phyloP scores from a whole-genome alignment of 495 filamentous ascomycete species.

The Xylaria sp. region DNA sequence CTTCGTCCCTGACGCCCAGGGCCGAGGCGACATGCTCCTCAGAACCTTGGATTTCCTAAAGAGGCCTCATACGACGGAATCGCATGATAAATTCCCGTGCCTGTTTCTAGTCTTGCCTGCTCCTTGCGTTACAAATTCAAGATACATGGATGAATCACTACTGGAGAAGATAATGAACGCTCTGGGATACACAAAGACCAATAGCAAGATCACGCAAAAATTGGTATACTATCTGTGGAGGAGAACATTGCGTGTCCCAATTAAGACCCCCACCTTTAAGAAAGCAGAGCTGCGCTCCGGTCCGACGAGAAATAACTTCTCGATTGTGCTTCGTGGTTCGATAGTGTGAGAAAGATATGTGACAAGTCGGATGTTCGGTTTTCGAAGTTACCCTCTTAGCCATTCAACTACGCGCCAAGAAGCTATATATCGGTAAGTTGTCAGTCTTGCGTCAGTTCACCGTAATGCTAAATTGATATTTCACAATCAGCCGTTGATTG shows the following conservation, averaged over 20 bases:
- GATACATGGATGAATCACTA: slow-evolving; percentile 81
- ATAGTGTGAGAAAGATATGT: slow-evolving; percentile 25
- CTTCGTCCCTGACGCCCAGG: slow-evolving; percentile 79
- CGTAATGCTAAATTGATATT: slow-evolving; percentile 8
- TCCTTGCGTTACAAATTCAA: slow-evolving; percentile 88
- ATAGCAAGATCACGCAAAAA: slow-evolving; percentile 78
- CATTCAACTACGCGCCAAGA: background rate
- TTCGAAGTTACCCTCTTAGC: background rate
- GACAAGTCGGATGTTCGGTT: slow-evolving; percentile 6
- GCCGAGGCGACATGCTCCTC: slow-evolving; percentile 85
- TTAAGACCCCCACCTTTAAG: slow-evolving; percentile 37
- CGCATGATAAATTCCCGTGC: slow-evolving; percentile 64
- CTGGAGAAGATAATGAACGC: slow-evolving; percentile 75
- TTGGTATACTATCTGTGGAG: slow-evolving; percentile 90
- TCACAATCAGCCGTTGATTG: slow-evolving; percentile 9
- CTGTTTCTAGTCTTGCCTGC: slow-evolving; percentile 91
- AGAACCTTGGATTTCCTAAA: slow-evolving; percentile 73
- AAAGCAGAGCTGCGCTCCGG: slow-evolving; percentile 82
- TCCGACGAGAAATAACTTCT: slow-evolving; percentile 83
- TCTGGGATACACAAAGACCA: slow-evolving; percentile 71
- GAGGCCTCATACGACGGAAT: slow-evolving; percentile 30
- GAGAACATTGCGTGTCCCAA: slow-evolving; percentile 35
- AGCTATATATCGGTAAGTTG: background rate
- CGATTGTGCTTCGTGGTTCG: slow-evolving; percentile 64
- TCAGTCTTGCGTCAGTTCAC: slow-evolving; percentile 13